Conservation (phyloP, 345 rosid species). For the Lepidium didymum region DNA sequence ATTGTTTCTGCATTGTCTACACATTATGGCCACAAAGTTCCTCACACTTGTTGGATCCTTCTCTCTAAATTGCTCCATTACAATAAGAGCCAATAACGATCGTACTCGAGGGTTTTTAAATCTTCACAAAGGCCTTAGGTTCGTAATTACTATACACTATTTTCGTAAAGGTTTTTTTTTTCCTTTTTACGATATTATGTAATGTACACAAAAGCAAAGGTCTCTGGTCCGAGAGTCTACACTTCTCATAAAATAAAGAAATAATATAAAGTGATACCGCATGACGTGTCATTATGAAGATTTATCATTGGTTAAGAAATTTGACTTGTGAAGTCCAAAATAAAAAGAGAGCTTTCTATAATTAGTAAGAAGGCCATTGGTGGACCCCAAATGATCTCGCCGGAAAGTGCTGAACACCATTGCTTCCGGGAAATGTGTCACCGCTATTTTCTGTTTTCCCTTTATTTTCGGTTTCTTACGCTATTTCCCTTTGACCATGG, state of each 20-base stretch:
- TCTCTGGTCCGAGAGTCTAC: no score
- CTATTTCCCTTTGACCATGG: background rate
- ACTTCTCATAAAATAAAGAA: no score
- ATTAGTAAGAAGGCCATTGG: background rate
- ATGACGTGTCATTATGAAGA: no score
- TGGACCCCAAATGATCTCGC: background rate
- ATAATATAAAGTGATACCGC: no score
- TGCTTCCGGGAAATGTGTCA: background rate
- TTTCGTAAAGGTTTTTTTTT: no score
- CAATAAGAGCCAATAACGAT: background rate
- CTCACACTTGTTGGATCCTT: slow-evolving; percentile 51
- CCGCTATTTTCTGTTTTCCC: slow-evolving; percentile 9
- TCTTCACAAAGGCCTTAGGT: no score
- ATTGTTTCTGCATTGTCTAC: slow-evolving; percentile 43
- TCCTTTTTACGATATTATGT: no score
- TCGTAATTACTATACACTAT: no score
- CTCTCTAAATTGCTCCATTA: slow-evolving; percentile 53
- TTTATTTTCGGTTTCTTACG: background rate
- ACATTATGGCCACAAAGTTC: slow-evolving; percentile 44
- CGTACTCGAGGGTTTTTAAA: background rate
- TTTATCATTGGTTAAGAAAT: no score
- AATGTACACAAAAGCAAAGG: no score
- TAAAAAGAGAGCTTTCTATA: no score
- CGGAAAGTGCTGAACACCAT: slow-evolving; percentile 5
- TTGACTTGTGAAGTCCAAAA: no score